Conservation (phyloP, 768 basidiomycete genomes). For the Podaxis carcinomalis region DNA sequence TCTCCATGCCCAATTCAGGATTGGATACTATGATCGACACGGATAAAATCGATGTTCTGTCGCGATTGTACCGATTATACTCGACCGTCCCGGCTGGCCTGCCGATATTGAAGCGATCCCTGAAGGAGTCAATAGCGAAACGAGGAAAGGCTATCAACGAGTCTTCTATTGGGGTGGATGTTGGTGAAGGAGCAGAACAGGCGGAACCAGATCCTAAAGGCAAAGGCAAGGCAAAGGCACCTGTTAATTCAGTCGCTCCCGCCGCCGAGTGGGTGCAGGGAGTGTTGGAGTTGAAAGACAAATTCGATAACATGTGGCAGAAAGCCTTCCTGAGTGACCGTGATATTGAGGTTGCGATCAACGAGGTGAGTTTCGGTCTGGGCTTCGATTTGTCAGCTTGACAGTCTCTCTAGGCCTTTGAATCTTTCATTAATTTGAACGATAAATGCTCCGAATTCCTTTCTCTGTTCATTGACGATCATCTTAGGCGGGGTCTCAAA, state of each 20-base stretch:
- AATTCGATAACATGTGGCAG: slow-evolving; percentile 74
- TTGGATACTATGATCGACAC: slow-evolving; percentile 83
- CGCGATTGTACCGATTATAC: slow-evolving; percentile 76
- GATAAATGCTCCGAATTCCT: slow-evolving; percentile 90
- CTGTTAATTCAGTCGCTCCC: slow-evolving; percentile 40
- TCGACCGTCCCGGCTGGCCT: slow-evolving; percentile 63
- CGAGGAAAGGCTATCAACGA: slow-evolving; percentile 83
- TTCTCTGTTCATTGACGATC: slow-evolving; percentile 95
- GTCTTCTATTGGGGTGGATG: slow-evolving; percentile 38
- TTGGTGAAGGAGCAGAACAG: slow-evolving; percentile 26
- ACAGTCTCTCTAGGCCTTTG: slow-evolving; percentile 66
- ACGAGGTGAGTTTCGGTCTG: slow-evolving; percentile 58
- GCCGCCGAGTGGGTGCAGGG: slow-evolving; percentile 94
- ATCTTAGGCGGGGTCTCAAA: slow-evolving; percentile 91
- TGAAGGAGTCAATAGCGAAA: slow-evolving; percentile 68
- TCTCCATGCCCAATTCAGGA: slow-evolving; percentile 80
- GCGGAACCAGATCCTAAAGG: slow-evolving; percentile 39
- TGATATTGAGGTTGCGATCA: slow-evolving; percentile 74
- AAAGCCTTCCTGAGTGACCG: slow-evolving; percentile 69
- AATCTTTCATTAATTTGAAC: slow-evolving; percentile 86
- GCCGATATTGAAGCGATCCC: slow-evolving; percentile 52
- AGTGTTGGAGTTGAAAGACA: slow-evolving; percentile 88
- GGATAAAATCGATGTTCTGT: slow-evolving; percentile 71
- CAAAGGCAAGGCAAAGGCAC: slow-evolving; percentile 41
- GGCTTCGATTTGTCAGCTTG: neutral